These are phyloP conservation scores for Canavalia ensiformis DNA, from an alignment of 306 rosid species.

Conservation along the genomic window DNA sequence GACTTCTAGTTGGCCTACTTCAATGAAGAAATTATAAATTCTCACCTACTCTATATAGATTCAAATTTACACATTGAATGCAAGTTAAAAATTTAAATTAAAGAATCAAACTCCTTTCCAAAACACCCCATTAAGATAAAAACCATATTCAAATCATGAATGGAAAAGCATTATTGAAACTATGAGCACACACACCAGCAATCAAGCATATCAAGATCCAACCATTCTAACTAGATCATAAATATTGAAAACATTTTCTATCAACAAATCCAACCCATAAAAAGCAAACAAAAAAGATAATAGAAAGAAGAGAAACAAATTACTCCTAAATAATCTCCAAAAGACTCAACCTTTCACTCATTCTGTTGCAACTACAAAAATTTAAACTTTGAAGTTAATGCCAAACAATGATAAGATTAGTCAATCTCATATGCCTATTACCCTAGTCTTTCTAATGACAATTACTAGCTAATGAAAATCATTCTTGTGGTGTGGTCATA, in stretches of 20 bases:
- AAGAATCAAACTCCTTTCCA: slow-evolving; percentile 18
- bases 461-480: no score
- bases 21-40: slow-evolving; percentile 27
- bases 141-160: slow-evolving; percentile 26
- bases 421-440: no score
- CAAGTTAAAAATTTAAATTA: not conserved
- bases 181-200: not conserved
- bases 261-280: not conserved
- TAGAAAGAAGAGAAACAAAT: slow-evolving; percentile 2
- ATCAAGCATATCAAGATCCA: slow-evolving; percentile 40
- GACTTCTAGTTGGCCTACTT: not conserved
- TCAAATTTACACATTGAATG: not conserved
- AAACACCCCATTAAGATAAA: slow-evolving; percentile 3
- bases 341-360: slow-evolving; percentile 36
- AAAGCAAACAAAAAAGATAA: not conserved
- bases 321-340: slow-evolving; percentile 1
- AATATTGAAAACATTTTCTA: not conserved
- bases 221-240: slow-evolving; percentile 8
- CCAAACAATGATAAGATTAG: not conserved
- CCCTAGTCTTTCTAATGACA: no score
- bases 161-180: slow-evolving; percentile 1
- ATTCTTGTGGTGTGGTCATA: no score
- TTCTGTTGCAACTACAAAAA: slow-evolving; percentile 37
- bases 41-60: not conserved
- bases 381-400: slow-evolving; percentile 36